These are phyloP conservation scores for Microbotryomycetes sp. DNA, from an alignment of 1,284 basidiomycete genomes.

Conservation along the genomic window DNA sequence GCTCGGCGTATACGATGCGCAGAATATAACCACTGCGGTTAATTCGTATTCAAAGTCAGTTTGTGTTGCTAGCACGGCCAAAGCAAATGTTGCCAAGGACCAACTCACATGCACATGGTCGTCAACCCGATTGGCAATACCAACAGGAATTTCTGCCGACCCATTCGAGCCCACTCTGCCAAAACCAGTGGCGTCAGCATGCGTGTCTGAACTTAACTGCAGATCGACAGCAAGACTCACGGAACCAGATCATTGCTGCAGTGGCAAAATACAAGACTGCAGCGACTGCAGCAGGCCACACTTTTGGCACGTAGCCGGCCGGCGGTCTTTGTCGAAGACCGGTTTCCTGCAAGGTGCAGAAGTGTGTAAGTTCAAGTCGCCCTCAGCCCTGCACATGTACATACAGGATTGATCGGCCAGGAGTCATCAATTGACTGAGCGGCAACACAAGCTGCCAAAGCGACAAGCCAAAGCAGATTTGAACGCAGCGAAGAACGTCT, in stretches of 20 bases:
- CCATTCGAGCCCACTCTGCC: conserved; percentile 16
- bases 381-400: no score
- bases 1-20: not conserved
- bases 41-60: no score
- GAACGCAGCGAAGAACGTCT: no score
- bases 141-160: conserved; percentile 23
- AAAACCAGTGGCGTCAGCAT: not conserved
- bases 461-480: no score
- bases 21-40: conserved; percentile 10
- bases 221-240: not conserved
- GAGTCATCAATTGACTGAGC: no score
- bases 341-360: not conserved
- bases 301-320: conserved; percentile 15
- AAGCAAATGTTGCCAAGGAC: not conserved
- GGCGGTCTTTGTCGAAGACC: not conserved
- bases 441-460: no score
- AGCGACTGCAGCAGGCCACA: conserved; percentile 9
- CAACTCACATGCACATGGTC: conserved; percentile 5
- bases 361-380: not conserved
- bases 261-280: conserved; percentile 12
- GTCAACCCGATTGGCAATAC: conserved; percentile 23
- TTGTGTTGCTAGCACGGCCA: no score
- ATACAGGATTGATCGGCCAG: not conserved
- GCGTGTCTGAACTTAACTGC: not conserved
- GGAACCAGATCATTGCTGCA: conserved; percentile 12